Conservation (phyloP, 257 asterid genomes). For the Echites panduratus region DNA sequence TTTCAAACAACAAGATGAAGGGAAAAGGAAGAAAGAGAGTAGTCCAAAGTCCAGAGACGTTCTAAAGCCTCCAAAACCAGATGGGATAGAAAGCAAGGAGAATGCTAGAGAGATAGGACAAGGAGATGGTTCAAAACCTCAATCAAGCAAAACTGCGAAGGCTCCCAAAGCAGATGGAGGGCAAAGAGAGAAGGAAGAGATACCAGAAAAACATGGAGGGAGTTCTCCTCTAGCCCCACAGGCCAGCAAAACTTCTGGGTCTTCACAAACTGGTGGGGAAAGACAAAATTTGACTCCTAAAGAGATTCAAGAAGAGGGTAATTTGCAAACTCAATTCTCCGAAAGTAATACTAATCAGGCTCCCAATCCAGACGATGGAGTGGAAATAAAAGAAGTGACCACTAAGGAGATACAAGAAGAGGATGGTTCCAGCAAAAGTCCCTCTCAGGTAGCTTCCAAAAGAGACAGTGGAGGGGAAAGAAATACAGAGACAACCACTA, state of each 20-base stretch:
- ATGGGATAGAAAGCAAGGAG: background rate
- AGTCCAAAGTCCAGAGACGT: background rate
- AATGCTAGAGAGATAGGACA: background rate
- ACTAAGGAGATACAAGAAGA: background rate
- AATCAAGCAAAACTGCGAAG: background rate
- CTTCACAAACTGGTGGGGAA: background rate
- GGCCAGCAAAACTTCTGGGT: background rate
- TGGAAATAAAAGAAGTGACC: background rate
- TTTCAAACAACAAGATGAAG: background rate
- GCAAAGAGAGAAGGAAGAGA: background rate
- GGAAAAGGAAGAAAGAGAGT: background rate
- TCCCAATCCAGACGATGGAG: background rate
- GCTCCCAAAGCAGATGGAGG: background rate
- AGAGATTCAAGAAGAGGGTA: background rate
- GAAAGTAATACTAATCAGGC: background rate
- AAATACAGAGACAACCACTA: too few relatives aligned
- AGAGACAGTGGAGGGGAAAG: too few relatives aligned
- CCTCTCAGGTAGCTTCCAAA: too few relatives aligned
- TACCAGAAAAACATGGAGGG: background rate
- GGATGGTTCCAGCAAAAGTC: background rate
- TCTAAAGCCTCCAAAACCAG: background rate
- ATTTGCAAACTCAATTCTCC: background rate
- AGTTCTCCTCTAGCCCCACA: background rate
- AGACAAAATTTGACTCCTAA: background rate
- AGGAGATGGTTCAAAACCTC: conserved; percentile 5